Percentiles rank a stretch among this genome's conserved stretches.
These are phyloP conservation scores for Heliamphora pulchella DNA, from an alignment of 179 eudicot species.

Conservation along the genomic window DNA sequence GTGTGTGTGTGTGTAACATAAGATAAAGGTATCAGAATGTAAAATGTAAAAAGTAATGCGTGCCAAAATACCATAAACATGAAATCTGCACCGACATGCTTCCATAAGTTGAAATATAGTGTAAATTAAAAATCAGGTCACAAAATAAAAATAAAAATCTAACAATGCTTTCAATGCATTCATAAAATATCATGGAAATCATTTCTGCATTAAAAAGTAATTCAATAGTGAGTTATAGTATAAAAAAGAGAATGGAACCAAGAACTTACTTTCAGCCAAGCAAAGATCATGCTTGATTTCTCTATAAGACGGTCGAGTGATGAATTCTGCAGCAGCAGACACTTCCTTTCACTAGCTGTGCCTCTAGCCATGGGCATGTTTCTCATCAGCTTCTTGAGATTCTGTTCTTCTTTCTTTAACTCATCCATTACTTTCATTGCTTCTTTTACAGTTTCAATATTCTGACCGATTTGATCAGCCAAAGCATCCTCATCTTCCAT, in stretches of 20 bases:
- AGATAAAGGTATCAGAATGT: not conserved
- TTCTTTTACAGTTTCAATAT: conserved; percentile 54
- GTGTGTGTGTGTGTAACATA: too few species aligned
- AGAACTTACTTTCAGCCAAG: conserved; percentile 61
- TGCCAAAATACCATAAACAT: not conserved
- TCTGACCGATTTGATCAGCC: conserved; percentile 50
- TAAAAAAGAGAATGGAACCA: not conserved
- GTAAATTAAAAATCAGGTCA: not conserved
- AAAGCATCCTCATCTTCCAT: conserved; percentile 87
- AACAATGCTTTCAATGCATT: not conserved
- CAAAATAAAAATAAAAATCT: too few species aligned
- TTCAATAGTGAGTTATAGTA: not conserved
- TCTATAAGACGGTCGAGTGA: conserved; percentile 74
- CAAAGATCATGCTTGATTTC: conserved; percentile 48
- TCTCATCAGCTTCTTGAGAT: conserved; percentile 64
- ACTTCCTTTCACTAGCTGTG: conserved; percentile 52
- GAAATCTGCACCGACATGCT: not conserved
- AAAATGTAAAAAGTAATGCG: not conserved
- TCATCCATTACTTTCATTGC: conserved; percentile 52
- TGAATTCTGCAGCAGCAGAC: conserved; percentile 52
- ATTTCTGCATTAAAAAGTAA: not conserved
- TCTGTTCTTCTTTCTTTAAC: conserved; percentile 58
- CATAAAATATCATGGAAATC: not conserved
- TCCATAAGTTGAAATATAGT: not conserved
- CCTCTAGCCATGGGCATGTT: conserved; percentile 47